These are phyloP conservation scores for Kalanchoe fedtschenkoi DNA, from an alignment of 164 flowering plant genomes.

Conservation along the genomic window DNA sequence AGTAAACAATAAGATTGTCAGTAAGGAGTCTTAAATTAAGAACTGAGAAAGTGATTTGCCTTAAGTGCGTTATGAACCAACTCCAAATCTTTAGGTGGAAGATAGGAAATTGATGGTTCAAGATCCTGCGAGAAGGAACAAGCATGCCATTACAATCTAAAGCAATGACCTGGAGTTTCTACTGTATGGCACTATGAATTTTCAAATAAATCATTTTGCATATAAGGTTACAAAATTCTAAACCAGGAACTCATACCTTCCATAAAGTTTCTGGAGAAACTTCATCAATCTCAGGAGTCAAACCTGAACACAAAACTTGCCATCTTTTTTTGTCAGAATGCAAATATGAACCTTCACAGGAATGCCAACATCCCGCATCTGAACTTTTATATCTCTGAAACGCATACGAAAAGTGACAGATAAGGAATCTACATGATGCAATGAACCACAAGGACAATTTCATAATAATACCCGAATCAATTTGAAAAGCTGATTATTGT, in stretches of 20 bases:
- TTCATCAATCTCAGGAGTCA: conserved; percentile 29
- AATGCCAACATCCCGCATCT: conserved; percentile 21
- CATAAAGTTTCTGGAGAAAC: conserved; percentile 73
- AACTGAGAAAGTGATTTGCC: conserved; percentile 25
- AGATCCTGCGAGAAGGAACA: conserved; percentile 47
- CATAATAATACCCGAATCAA: neutral
- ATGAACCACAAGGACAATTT: neutral
- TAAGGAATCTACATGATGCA: neutral
- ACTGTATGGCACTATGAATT: neutral
- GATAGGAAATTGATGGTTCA: conserved; percentile 67
- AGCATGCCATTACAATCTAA: neutral
- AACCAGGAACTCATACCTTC: conserved; percentile 47
- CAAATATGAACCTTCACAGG: conserved; percentile 21
- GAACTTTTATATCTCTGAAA: conserved; percentile 37
- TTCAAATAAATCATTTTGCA: neutral
- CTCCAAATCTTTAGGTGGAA: conserved; percentile 53
- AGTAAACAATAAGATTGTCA: neutral
- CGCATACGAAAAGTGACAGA: conserved; percentile 10
- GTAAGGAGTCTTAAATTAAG: neutral
- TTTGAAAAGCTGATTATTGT: no score
- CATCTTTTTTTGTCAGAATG: conserved; percentile 34
- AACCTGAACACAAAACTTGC: conserved; percentile 39
- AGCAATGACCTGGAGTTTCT: neutral
- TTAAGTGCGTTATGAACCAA: conserved; percentile 65
- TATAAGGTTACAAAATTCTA: neutral